Evolutionary conservation across 169 alveolate genomes (phyloP), one percentile per base, ranked within the genome.

Genomic region (Plasmodium gonderi): DNA sequence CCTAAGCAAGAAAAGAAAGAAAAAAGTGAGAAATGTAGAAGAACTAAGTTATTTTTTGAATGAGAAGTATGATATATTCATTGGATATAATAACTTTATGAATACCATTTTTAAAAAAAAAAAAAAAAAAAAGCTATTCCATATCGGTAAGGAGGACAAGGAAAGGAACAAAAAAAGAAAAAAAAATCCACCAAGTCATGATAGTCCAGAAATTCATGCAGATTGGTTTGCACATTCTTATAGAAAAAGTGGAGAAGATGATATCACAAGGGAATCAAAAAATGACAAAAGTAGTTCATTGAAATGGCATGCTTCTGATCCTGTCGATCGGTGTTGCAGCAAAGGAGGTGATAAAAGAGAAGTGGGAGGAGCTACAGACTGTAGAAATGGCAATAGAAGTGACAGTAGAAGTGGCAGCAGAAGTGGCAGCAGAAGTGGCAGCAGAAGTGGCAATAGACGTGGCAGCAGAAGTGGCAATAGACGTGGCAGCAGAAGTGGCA

Each of bases 21-120:
- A 67, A n/a, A 90, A 90, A 64, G 36, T 77, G 60, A 69, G 38
- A 45, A 45, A 79, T 47, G 76, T 11, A 9, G 31, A 77, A 44
- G 17, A 90, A 45, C 38, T 90, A 8, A 67, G 29, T 45, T 78
- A 78, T 45, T 79, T 51, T 38, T 79, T 90, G 31, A 79, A 90
- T 67, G 90, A 90, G 8, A 69, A 74, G 33, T 90, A 77, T 67
- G 33, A 76, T 7, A n/a, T 36, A 2, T 90, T 77, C 33, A 44
- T 90, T 67, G 94, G 94, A 12, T 67, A 78, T 78, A 23, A 65
- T 23, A n/a, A 90, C 23, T 90, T 90, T 65, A 65, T 79, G 74
- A 90, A 42, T 17, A 90, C 29, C 17, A 31, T 90, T 7, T 90
- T 77, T 47, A 90, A 90, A 79, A 76, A 79, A 75, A 79, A 90